Evolutionary conservation across 441 rosid species (phyloP), one percentile per base, ranked within the genome.

Genomic region (Gossypium trilobum): DNA sequence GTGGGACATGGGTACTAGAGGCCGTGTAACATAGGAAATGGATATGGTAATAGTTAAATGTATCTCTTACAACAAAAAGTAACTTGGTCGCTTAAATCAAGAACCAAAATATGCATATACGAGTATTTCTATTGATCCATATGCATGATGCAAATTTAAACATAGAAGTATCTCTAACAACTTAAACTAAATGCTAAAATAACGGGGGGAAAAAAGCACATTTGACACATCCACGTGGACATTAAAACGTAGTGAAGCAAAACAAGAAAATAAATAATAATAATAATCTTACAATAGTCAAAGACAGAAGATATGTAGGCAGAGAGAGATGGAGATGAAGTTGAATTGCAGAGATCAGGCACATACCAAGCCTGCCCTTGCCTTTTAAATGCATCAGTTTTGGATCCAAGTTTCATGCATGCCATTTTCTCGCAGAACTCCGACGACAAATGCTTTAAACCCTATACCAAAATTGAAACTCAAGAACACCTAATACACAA

Each of bases 361-460:
- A 20, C 86, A 77, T 89, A 93, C 98, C 98, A 93, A 69, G 98
- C 95, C 78, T 91, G 98, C 76, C 98, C 98, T 79, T 88, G 96
- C 84, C 89, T 87, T 76, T 87, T 93, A 75, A 91, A 91, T 44
- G 97, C 91, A 85, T 91, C 97, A 83, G 74, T 80, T 84, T 93
- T 93, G 76, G 97, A 93, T 68, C 98, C 98, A 79, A 93, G 81
- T 79, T 93, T 93, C 88, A 88, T 75, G 68, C 96, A 93, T 75
- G 98, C 89, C 98, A 93, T 93, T 73, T 62, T 78, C 73, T 78
- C 81, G 54, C 59, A 72, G 63, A 36, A 16, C 44, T 52, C 52
- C 25, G 48, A 68, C 20, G 29, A 33, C 68, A 33, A 23, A 66
- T 11, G 71, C 23, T 27, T 11, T 9, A 51, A 33, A 58, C 39